Conservation (phyloP, 805 yeast genomes). For the Lipomyces sp. region DNA sequence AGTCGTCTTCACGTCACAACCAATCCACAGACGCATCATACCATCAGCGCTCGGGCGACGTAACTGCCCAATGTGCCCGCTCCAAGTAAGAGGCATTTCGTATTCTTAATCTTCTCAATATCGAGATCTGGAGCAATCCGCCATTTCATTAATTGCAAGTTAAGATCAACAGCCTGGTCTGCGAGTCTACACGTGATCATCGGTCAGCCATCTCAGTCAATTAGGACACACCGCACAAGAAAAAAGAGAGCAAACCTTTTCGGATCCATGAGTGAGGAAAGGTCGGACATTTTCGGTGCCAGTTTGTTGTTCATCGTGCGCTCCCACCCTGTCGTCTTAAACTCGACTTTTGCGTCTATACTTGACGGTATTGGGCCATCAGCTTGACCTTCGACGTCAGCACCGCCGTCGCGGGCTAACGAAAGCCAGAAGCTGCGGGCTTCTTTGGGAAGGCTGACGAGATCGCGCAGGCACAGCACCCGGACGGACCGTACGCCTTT, state of each 20-base stretch:
- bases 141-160: slow-evolving; percentile 94
- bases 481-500: slow-evolving; percentile 40
- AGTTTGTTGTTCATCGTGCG: slow-evolving; percentile 60
- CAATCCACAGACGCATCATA: background rate
- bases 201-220: background rate
- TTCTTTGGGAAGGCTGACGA: slow-evolving; percentile 9
- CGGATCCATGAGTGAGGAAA: slow-evolving; percentile 80
- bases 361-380: no score
- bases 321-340: slow-evolving; percentile 83
- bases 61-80: slow-evolving; percentile 96
- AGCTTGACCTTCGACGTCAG: no score
- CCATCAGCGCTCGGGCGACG: slow-evolving; percentile 71
- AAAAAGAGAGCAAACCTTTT: slow-evolving; percentile 34
- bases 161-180: slow-evolving; percentile 87
- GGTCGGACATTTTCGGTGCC: slow-evolving; percentile 78
- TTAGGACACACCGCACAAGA: background rate
- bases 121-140: slow-evolving; percentile 80
- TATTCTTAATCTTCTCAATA: slow-evolving; percentile 57
- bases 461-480: slow-evolving; percentile 43
- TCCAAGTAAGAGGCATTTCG: slow-evolving; percentile 77
- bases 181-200: slow-evolving; percentile 49
- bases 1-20: background rate
- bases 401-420: slow-evolving; percentile 16
- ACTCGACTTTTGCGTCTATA: slow-evolving; percentile 35
- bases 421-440: slow-evolving; percentile 34